Evolutionary conservation across 2,329 filamentous ascomycete genomes (phyloP), one percentile per base, ranked within the genome.

Genomic region (Cladosporium sp.): DNA sequence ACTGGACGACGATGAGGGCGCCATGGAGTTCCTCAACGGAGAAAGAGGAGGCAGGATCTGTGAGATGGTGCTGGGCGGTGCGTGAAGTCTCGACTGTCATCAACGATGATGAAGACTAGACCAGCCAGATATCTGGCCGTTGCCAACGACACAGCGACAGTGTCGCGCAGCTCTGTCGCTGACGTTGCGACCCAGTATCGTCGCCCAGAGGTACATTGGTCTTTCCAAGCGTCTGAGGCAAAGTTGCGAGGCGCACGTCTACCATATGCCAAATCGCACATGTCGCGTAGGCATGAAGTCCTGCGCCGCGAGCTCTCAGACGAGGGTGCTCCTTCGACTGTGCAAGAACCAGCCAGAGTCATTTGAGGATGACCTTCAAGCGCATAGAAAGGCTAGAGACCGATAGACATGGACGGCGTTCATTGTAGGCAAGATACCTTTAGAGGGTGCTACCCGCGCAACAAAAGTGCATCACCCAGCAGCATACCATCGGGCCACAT

Each of bases 1-100:
- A 72, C 82, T 94, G 74, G 88, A 87, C 18, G 83, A 88, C 60
- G 82, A 86, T 67, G 85, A 86, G 18, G 81, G 84, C 1, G 82
- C 83, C 23, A 88, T 87, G 29, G 69, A 72, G 49, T 80, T 74
- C 67, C 60, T 80, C 33, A 78, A 75, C 49, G 77, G 77, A 18
- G 78, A 79, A 64, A 73, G 73, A 58, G 78, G 76, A 16, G 72
- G 68, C 67, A 69, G 69, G 57, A 70, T 80, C 58, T 77, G 78
- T 28, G 76, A 78, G 58, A 69, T 75, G 64, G 76, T 77, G 3
- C 31, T 77, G 46, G 69, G 65, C 52, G 68, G 67, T 16, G 66
- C 65, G 12, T 69, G 68, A 70, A 52, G 50, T 31, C 52, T 12
- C 28, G 40, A 55, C n/a, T 29, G 18, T 29, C 28, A n/a, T 55